Evolutionary conservation across 169 alveolate genomes (phyloP).

Genomic region (Fabrea salina): DNA sequence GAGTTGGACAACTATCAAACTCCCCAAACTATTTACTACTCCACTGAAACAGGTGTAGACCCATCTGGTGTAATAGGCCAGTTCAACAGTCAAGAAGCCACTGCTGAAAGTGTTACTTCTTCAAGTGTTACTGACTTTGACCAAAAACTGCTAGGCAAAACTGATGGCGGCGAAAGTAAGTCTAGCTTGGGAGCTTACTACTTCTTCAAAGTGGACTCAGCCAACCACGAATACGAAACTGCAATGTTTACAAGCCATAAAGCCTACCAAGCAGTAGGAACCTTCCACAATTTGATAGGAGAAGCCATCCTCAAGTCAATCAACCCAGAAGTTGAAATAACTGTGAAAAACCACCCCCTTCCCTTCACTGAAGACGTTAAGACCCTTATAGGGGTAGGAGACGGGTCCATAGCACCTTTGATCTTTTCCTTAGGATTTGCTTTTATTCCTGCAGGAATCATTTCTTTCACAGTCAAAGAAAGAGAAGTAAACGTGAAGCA

Average conservation of each 20-base stretch:
- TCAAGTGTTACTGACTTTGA: neutral
- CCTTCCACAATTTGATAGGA: neutral
- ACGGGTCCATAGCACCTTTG: constrained; percentile 10
- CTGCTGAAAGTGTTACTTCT: neutral
- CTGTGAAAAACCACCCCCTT: neutral
- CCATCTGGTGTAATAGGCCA: no score
- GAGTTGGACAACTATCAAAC: neutral
- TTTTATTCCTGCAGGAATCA: constrained; percentile 81
- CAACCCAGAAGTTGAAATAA: neutral
- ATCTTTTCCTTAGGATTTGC: constrained; percentile 62
- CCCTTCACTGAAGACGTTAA: neutral
- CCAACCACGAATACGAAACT: neutral
- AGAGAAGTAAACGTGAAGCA: constrained; percentile 75
- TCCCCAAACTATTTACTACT: neutral
- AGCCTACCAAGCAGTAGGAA: neutral
- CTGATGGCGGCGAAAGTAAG: neutral
- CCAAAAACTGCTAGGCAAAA: neutral
- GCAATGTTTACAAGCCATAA: neutral
- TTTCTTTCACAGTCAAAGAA: constrained; percentile 77
- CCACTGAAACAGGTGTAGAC: no score
- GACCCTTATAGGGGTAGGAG: neutral
- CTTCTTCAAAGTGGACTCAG: neutral
- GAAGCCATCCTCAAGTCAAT: neutral
- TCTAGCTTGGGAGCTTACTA: neutral
- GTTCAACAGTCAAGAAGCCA: neutral